Evolutionary conservation across 495 filamentous ascomycete genomes (phyloP).

Genomic region (Penicillium bialowiezense): DNA sequence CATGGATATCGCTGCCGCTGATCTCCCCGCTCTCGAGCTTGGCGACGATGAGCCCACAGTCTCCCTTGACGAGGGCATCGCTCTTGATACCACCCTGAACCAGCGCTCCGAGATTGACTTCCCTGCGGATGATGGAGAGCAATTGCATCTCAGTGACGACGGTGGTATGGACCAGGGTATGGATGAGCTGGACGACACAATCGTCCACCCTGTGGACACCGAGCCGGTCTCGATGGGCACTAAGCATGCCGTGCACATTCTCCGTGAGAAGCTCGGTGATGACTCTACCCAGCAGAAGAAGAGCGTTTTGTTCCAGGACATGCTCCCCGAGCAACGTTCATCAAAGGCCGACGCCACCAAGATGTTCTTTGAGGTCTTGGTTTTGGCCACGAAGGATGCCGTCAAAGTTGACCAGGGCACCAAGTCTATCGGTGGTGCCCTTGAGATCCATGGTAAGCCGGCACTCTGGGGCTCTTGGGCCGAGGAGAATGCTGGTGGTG

Average conservation of each 20-base stretch:
- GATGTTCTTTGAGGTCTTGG: slow-evolving; percentile 98
- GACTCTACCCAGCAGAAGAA: slow-evolving; percentile 63
- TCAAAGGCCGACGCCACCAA: slow-evolving; percentile 88
- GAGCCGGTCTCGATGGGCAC: slow-evolving; percentile 85
- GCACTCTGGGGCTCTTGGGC: slow-evolving; percentile 96
- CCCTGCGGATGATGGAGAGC: slow-evolving; percentile 56
- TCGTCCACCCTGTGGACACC: slow-evolving; percentile 74
- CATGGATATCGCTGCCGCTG: slow-evolving; percentile 63
- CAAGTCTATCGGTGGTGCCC: slow-evolving; percentile 66
- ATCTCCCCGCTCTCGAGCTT: slow-evolving; percentile 68
- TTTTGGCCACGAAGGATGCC: slow-evolving; percentile 95
- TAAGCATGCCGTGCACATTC: slow-evolving; percentile 91
- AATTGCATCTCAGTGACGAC: slow-evolving; percentile 50
- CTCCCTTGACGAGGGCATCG: slow-evolving; percentile 47
- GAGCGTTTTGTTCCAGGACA: slow-evolving; percentile 83
- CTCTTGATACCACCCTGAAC: slow-evolving; percentile 50
- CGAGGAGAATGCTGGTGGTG: slow-evolving; percentile 69
- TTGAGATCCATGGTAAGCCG: slow-evolving; percentile 81
- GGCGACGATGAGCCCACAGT: slow-evolving; percentile 56
- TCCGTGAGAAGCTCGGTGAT: slow-evolving; percentile 82
- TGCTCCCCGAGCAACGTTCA: slow-evolving; percentile 77
- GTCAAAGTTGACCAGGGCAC: slow-evolving; percentile 93
- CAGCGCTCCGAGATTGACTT: slow-evolving; percentile 57
- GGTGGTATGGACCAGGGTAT: slow-evolving; percentile 41
- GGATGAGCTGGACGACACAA: slow-evolving; percentile 74